phyloP scores from a whole-genome alignment of 768 basidiomycete species.

The Panus rudis region DNA sequence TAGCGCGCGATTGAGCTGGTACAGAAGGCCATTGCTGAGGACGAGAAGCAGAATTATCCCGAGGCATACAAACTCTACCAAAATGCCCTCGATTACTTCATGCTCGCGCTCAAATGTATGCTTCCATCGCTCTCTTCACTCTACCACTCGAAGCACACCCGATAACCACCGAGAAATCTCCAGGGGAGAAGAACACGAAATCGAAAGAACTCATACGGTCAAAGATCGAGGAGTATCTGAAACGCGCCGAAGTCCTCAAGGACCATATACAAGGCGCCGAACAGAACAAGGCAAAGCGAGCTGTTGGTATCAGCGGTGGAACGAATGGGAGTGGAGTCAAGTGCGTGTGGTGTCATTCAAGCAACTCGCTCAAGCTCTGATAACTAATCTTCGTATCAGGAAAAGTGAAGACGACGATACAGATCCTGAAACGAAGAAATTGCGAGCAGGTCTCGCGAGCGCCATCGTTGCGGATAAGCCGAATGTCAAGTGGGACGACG shows the following conservation, averaged over 20 bases:
- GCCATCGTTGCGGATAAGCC: slow-evolving; percentile 93
- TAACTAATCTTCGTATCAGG: slow-evolving; percentile 21
- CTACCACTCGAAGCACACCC: no score
- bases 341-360: slow-evolving; percentile 22
- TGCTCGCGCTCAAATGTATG: slow-evolving; percentile 92
- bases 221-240: slow-evolving; percentile 89
- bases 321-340: slow-evolving; percentile 30
- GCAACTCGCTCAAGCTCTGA: slow-evolving; percentile 6
- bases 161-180: no score
- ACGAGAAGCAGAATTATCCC: slow-evolving; percentile 86
- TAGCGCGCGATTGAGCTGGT: slow-evolving; percentile 87
- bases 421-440: slow-evolving; percentile 93
- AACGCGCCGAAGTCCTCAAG: slow-evolving; percentile 87
- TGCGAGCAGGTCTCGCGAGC: slow-evolving; percentile 81
- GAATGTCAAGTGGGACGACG: slow-evolving; percentile 97
- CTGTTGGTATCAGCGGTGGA: slow-evolving; percentile 44
- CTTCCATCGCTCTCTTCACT: slow-evolving; percentile 2
- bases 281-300: slow-evolving; percentile 54
- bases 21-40: slow-evolving; percentile 88
- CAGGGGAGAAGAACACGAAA: slow-evolving; percentile 93
- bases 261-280: slow-evolving; percentile 61
- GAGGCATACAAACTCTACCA: slow-evolving; percentile 94
- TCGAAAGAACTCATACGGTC: slow-evolving; percentile 77
- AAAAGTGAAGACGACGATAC: slow-evolving; percentile 62
- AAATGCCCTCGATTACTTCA: slow-evolving; percentile 96